Base-by-base conservation (phyloP, 2,329 filamentous ascomycete genomes). In the Colletotrichum tanaceti region DNA sequence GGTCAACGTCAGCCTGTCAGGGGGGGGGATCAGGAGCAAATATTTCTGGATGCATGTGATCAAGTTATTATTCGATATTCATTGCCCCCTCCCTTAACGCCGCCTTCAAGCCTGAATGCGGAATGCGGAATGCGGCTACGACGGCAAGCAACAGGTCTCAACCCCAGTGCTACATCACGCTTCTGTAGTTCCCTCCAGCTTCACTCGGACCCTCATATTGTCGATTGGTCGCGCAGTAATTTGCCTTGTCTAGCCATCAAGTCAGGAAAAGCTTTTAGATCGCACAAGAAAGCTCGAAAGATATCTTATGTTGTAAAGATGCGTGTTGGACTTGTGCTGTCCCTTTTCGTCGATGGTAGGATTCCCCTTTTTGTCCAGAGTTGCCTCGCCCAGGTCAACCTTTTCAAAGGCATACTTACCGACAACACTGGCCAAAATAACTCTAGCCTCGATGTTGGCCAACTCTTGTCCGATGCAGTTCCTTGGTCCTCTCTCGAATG, bases 391-490 rank as follows among this genome's bases (percentile, higher is more conserved):
- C 18, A 62, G 16, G 2, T 71, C 71, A 3, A 71, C 67, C 69
- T 73, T 73, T 32, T 67, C 57, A 38, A 73, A 73, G n/a, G 63
- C 70, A 46, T 72, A 73, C 28, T 57, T 64, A 24, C 71, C 58
- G 20, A 71, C 71, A 1, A 69, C 70, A 22, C 63, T 65, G 28
- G 72, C 83, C 39, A 89, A 73, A 13, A 85, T 82, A 16, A 85
- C 77, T 68, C 82, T 83, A 14, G 84, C 73, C 75, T 89, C 86
- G n/a, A 87, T 78, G 75, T 84, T 83, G 1, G 83, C 86, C 39
- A 89, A 77, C 70, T 85, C 83, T 74, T 88, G 85, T 1, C 86
- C 86, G 38, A 89, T 82, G 71, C 87, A 89, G 55, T 81, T 84
- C 14, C 86, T 75, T 3, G 82, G 81, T 0, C 86, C 86, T 63